Base-by-base conservation (phyloP, 2,329 filamentous ascomycete species). In the Talaromyces sp. region DNA sequence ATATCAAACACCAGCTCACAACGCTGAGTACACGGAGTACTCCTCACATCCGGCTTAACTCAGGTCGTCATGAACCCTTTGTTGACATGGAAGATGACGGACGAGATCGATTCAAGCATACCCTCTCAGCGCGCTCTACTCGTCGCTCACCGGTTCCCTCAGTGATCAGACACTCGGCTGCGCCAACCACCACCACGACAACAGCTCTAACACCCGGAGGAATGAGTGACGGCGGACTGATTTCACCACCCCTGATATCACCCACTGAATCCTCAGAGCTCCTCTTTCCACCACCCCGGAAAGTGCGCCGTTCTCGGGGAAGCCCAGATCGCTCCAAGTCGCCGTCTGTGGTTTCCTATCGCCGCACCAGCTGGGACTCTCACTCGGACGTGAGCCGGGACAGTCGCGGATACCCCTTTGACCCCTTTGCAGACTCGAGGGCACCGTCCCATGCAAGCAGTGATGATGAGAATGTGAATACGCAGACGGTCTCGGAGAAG, bases 401-500 rank as follows among this genome's bases (percentile, higher is more conserved):
- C 68, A 84, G 82, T 65, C 77, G 82, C 69, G 69, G 70, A 1
- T 77, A 79, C 73, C 67, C 79, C 69, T 58, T 82, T 74, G 65
- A 86, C 80, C 85, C 84, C 0, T 88, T 86, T 67, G 83, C 84
- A 64, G 85, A 88, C 65, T 86, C 84, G 4, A 77, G 82, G 66
- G 80, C 82, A 12, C 82, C 83, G 2, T 88, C 86, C 57, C 77
- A 83, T 65, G 79, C 83, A 21, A 84, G 81, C n/a, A 88, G 85
- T 69, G 85, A 89, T 52, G 86, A 88, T 28, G 83, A 87, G 21
- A 80, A 82, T 69, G 76, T 89, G 60, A 90, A 89, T 69, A 90
- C 87, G 0, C 87, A 90, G 76, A 90, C 88, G 1, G 88, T 90
- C 2, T 86, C 86, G 16, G 86, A 89, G 70, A 90, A 90, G 73